A percentile compares a stretch with the other conserved stretches of the same genome.
Evolutionary conservation across 345 rosid species (phyloP).

Genomic region (Citrus trifoliata): DNA sequence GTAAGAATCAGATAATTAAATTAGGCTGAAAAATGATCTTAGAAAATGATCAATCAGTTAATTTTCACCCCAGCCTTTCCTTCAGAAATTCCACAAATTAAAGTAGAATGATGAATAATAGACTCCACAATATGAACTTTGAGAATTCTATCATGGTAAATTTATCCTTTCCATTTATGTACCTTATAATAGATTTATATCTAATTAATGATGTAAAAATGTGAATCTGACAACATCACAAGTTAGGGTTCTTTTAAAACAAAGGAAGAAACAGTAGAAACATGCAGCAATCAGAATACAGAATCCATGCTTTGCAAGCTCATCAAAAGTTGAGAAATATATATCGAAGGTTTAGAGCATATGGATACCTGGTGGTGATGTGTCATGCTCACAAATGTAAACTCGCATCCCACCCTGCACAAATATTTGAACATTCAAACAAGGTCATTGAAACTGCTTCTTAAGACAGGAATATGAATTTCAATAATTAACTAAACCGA

Average conservation of each 20-base stretch:
- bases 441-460: not conserved
- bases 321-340: not conserved
- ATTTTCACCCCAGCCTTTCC: not conserved
- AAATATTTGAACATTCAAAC: constrained; percentile 12
- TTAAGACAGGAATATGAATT: constrained; percentile 2
- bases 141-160: not conserved
- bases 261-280: not conserved
- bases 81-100: not conserved
- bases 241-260: not conserved
- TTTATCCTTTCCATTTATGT: not conserved
- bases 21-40: constrained; percentile 5
- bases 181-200: not conserved
- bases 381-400: constrained; percentile 78
- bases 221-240: not conserved
- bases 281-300: not conserved
- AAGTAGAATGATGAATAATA: not conserved
- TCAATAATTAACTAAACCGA: not conserved
- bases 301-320: not conserved
- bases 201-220: not conserved
- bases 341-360: constrained; percentile 1
- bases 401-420: constrained; percentile 81
- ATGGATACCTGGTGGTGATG: constrained; percentile 70
- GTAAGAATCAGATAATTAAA: constrained; percentile 15
- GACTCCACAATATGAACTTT: not conserved
- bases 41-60: not conserved